phyloP scores from a whole-genome alignment of 1,284 basidiomycete genomes.

The Chalciporus sp. region DNA sequence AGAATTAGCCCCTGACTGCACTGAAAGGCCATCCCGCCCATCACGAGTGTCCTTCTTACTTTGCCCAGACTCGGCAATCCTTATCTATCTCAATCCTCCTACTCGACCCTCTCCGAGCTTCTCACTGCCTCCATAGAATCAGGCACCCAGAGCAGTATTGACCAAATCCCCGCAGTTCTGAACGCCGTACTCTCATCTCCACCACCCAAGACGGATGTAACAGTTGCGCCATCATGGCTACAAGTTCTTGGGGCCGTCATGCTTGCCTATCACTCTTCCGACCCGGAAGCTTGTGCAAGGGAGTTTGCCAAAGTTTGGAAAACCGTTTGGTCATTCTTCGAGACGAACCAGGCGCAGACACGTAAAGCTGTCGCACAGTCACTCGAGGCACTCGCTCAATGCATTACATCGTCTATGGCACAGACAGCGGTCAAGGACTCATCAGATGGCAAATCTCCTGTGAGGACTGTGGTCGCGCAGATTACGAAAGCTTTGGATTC shows the following conservation, averaged over 20 bases:
- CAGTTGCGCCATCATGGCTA: slow-evolving; percentile 73
- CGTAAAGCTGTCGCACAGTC: slow-evolving; percentile 68
- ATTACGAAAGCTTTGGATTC: slow-evolving; percentile 69
- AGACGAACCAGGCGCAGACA: slow-evolving; percentile 55
- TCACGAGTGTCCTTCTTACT: slow-evolving; percentile 71
- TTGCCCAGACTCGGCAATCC: slow-evolving; percentile 83
- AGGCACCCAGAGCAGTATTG: slow-evolving; percentile 46
- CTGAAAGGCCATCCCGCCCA: slow-evolving; percentile 65
- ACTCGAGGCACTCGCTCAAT: slow-evolving; percentile 65
- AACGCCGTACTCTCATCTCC: slow-evolving; percentile 74
- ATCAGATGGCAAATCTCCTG: slow-evolving; percentile 47
- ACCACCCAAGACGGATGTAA: slow-evolving; percentile 65
- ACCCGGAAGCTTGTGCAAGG: slow-evolving; percentile 49
- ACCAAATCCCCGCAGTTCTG: slow-evolving; percentile 70
- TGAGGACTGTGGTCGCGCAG: slow-evolving; percentile 66
- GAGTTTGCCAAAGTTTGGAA: slow-evolving; percentile 77
- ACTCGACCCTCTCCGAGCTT: slow-evolving; percentile 78
- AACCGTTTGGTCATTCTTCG: slow-evolving; percentile 74
- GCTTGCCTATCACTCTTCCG: slow-evolving; percentile 56
- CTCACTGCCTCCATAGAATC: slow-evolving; percentile 52
- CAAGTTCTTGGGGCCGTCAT: slow-evolving; percentile 71
- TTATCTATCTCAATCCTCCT: slow-evolving; percentile 83
- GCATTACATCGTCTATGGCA: slow-evolving; percentile 69
- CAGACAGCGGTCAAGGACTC: slow-evolving; percentile 49
- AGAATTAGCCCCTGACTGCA: slow-evolving; percentile 9